Percentiles rank a stretch among this genome's conserved stretches.
phyloP scores from a whole-genome alignment of 2,329 filamentous ascomycete genomes.

The Pseudogymnoascus sp. region DNA sequence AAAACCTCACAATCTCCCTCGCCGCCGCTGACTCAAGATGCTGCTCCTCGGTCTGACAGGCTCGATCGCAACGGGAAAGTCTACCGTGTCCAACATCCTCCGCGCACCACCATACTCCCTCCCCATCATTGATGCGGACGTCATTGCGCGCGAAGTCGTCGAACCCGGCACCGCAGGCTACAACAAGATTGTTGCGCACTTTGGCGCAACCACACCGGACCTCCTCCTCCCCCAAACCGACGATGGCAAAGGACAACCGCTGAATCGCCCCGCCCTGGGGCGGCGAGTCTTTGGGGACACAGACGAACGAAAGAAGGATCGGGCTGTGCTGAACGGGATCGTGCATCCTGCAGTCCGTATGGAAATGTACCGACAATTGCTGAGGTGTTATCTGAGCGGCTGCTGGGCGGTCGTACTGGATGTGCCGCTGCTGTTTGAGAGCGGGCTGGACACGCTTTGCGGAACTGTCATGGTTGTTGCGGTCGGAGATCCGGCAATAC shows the following conservation, averaged over 20 bases:
- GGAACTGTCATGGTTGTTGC: slow-evolving; percentile 81
- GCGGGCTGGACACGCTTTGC: slow-evolving; percentile 74
- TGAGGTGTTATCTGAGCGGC: slow-evolving; percentile 65
- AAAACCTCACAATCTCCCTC: not conserved
- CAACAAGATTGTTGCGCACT: slow-evolving; percentile 70
- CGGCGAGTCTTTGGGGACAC: slow-evolving; percentile 76
- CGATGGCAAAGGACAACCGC: slow-evolving; percentile 56
- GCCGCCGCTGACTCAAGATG: slow-evolving; percentile 43
- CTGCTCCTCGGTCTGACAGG: slow-evolving; percentile 92
- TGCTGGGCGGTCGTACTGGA: slow-evolving; percentile 88
- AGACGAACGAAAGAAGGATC: slow-evolving; percentile 60
- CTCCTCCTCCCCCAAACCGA: slow-evolving; percentile 57
- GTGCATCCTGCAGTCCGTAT: slow-evolving; percentile 83
- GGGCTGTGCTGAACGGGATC: slow-evolving; percentile 74
- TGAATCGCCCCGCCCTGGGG: slow-evolving; percentile 82
- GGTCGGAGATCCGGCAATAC: slow-evolving; percentile 67
- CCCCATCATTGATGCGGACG: slow-evolving; percentile 88
- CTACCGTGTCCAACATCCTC: slow-evolving; percentile 81
- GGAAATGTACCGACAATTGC: slow-evolving; percentile 69
- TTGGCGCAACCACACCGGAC: slow-evolving; percentile 74
- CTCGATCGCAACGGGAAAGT: slow-evolving; percentile 97
- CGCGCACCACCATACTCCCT: slow-evolving; percentile 72
- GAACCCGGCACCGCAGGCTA: slow-evolving; percentile 85
- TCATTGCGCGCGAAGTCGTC: slow-evolving; percentile 86
- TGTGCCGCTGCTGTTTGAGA: slow-evolving; percentile 86